Conservation (phyloP, 2,329 filamentous ascomycete species). For the Seiridium unicorne region DNA sequence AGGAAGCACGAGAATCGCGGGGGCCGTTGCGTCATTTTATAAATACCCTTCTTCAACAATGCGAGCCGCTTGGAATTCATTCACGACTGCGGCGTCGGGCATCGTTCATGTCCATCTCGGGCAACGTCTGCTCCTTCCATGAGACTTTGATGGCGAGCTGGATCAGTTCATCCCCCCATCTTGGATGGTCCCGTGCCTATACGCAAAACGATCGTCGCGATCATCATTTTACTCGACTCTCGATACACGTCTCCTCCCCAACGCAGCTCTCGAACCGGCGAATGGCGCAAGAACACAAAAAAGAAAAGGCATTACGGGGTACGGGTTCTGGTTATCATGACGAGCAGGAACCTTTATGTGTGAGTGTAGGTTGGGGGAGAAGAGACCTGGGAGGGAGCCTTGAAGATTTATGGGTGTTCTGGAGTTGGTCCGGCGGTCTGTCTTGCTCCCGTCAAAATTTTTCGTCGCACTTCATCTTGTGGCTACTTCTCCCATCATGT, state of each 20-base stretch:
- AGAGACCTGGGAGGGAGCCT: not conserved
- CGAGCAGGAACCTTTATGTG: not conserved
- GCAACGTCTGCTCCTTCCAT: not conserved
- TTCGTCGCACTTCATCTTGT: not conserved
- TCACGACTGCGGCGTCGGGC: not conserved
- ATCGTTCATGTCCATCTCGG: not conserved
- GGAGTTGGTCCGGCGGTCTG: constrained; percentile 1
- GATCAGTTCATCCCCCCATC: constrained; percentile 5
- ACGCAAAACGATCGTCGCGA: not conserved
- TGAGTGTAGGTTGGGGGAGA: not conserved
- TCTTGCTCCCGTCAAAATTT: not conserved
- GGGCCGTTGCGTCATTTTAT: constrained; percentile 40
- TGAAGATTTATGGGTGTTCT: constrained; percentile 6
- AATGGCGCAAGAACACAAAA: constrained; percentile 39
- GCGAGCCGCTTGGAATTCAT: not conserved
- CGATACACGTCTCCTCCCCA: constrained; percentile 13
- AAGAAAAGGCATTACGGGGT: constrained; percentile 30
- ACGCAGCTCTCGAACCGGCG: constrained; percentile 34
- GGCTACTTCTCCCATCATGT: not conserved
- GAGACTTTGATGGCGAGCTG: constrained; percentile 8
- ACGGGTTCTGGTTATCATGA: constrained; percentile 25
- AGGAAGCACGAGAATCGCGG: constrained; percentile 1
- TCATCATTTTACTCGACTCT: not conserved
- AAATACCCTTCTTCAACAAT: constrained; percentile 14
- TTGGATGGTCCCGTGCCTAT: not conserved